Evolutionary conservation across 495 filamentous ascomycete species (phyloP), one percentile per base, ranked within the genome.

Genomic region (Cenococcum geophilum): DNA sequence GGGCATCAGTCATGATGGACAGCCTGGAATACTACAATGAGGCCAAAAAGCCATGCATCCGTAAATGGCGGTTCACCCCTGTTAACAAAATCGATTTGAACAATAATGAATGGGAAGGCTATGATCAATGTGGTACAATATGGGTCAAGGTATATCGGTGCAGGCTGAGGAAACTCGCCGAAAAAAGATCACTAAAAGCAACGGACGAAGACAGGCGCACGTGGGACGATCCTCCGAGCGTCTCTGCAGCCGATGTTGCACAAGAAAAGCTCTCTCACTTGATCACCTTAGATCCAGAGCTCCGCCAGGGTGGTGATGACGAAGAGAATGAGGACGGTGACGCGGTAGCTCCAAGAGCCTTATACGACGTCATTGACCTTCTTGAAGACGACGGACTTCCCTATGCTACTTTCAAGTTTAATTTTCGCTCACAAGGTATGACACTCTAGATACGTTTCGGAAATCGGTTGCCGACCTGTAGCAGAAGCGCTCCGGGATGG

Each of bases 21-120:
- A 20, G 49, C 21, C 0, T 52, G 3, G 20, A 52, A 23, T 52
- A 52, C 20, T 27, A 25, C 49, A 52, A 52, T 6, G 12, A 23
- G 21, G 21, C 21, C 21, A 52, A 52, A 23, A 22, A 52, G 25
- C 49, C 23, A 22, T 52, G 49, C 25, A 25, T 52, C 6, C 49
- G 49, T 25, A 23, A 52, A 32, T 27, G 21, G 21, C 16, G 25
- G 8, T 52, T 22, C 23, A 32, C 23, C 25, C 49, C 49, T 6
- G 25, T 52, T 20, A 52, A 23, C 49, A 25, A 52, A 23, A 8
- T 27, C 49, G 25, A 27, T 22, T 23, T 52, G 20, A 32, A 52
- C 25, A 52, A 52, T 23, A 32, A 23, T 10, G 25, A 52, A 18
- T 52, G 49, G 49, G 49, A 52, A 27, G 49, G 20, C 12, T 52